Evolutionary conservation across 805 yeast species (phyloP).

Genomic region (Candida adriatica): DNA sequence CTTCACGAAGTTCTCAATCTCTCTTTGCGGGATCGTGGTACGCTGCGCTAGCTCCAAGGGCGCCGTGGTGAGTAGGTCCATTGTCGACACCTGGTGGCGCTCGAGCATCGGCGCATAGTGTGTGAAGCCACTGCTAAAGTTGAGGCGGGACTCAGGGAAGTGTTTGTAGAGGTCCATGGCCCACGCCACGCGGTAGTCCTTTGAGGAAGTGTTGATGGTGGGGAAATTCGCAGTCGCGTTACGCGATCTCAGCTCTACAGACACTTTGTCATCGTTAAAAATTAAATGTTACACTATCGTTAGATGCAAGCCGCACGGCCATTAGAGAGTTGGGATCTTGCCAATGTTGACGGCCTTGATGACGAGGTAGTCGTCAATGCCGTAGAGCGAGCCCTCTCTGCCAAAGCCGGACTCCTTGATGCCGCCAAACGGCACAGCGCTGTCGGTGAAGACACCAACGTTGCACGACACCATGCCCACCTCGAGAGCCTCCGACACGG

Average conservation of each 20-base stretch:
- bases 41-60: constrained; percentile 13
- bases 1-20: constrained; percentile 4
- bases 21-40: constrained; percentile 10
- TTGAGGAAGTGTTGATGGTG: neutral
- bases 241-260: too few species aligned
- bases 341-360: constrained; percentile 38
- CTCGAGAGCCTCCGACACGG: constrained; percentile 50
- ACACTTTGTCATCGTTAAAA: too few species aligned
- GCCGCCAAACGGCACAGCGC: constrained; percentile 57
- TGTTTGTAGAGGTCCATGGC: constrained; percentile 37
- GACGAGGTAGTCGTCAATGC: constrained; percentile 53
- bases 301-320: too few species aligned
- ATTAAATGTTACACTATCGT: too few species aligned
- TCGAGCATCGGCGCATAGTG: constrained; percentile 24
- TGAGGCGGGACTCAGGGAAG: constrained; percentile 29
- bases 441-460: constrained; percentile 50
- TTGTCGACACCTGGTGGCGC: constrained; percentile 27
- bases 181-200: neutral
- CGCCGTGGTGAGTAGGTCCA: constrained; percentile 35
- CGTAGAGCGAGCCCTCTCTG: constrained; percentile 59
- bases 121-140: constrained; percentile 28
- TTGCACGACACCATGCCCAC: constrained; percentile 62
- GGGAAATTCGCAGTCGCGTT: too few species aligned
- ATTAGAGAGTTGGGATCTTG: constrained; percentile 6
- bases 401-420: constrained; percentile 64